Percentiles rank a stretch among this genome's conserved stretches.
Conservation (phyloP, 1,284 basidiomycete species). For the Rhodotorula sp. region DNA sequence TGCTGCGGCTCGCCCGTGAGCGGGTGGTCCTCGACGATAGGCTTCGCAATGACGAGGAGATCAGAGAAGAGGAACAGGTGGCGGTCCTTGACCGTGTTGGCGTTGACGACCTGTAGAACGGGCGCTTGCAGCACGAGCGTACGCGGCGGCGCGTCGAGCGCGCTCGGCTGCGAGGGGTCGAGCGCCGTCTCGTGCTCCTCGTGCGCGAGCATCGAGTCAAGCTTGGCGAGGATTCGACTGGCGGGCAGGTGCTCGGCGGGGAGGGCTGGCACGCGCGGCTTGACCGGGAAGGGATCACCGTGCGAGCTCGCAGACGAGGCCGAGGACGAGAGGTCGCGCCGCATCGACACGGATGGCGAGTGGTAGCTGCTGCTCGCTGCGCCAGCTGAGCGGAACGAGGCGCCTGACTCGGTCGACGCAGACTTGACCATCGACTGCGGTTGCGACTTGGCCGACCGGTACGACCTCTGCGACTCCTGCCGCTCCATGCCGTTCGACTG, state of each 20-base stretch:
- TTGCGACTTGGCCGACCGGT: neutral
- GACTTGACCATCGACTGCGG: conserved; percentile 12
- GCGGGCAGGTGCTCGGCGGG: conserved; percentile 26
- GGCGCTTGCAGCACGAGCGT: conserved; percentile 80
- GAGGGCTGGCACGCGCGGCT: conserved; percentile 20
- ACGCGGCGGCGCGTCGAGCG: conserved; percentile 78
- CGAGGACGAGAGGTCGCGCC: conserved; percentile 1
- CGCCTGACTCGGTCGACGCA: conserved; percentile 13
- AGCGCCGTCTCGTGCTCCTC: neutral
- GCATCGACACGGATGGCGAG: conserved; percentile 25
- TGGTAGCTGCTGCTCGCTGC: conserved; percentile 21
- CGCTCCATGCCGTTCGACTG: neutral
- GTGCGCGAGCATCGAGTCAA: conserved; percentile 34
- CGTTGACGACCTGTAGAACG: conserved; percentile 89
- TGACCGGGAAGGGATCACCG: conserved; percentile 1
- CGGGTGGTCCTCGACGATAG: conserved; percentile 49
- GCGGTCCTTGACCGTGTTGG: conserved; percentile 91
- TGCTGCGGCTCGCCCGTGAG: conserved; percentile 56
- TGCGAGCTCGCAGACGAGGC: neutral
- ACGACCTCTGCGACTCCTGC: no score
- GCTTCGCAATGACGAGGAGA: conserved; percentile 75
- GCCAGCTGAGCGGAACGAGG: neutral
- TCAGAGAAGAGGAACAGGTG: conserved; percentile 95
- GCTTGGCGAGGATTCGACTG: conserved; percentile 33
- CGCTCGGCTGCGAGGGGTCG: conserved; percentile 3